phyloP scores from a whole-genome alignment of 2,329 filamentous ascomycete genomes.

The Aureobasidium sp. region DNA sequence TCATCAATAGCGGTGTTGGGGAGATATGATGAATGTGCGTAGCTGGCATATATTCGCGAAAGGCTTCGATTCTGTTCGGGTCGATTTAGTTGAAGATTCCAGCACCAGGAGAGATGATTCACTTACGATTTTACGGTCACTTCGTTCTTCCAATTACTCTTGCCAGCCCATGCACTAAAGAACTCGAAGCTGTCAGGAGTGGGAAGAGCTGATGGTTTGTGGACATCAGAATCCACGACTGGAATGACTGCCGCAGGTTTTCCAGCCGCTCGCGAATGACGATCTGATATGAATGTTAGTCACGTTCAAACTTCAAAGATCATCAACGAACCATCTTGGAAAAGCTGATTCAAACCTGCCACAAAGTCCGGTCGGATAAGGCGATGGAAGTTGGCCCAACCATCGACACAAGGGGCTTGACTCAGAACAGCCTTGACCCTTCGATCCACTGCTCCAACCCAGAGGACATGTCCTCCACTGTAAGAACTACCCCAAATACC shows the following conservation, averaged over 20 bases:
- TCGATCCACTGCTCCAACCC: constrained; percentile 33
- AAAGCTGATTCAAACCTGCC: constrained; percentile 19
- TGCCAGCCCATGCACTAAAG: constrained; percentile 30
- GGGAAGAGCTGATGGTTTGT: constrained; percentile 28
- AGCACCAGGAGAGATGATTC: too few relatives aligned
- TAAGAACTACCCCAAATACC: constrained; percentile 34
- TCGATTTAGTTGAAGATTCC: too few relatives aligned
- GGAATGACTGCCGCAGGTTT: neutral
- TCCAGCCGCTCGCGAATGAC: neutral
- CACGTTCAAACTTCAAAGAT: neutral
- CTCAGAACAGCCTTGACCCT: constrained; percentile 36
- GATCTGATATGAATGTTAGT: neutral
- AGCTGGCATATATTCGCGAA: constrained; percentile 25
- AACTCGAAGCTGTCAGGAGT: constrained; percentile 32
- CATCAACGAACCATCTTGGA: neutral
- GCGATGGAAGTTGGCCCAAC: constrained; percentile 31
- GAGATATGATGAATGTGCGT: constrained; percentile 25
- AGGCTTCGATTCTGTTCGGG: constrained; percentile 23
- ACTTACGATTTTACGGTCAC: constrained; percentile 30
- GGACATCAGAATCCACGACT: constrained; percentile 21
- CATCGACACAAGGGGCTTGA: constrained; percentile 31
- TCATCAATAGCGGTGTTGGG: constrained; percentile 34
- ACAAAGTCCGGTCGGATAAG: constrained; percentile 30
- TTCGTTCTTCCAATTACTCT: constrained; percentile 34
- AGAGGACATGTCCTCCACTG: constrained; percentile 35